These are phyloP conservation scores for Plasmodiophora brassicae DNA, from an alignment of 208 protist species.

Conservation along the genomic window DNA sequence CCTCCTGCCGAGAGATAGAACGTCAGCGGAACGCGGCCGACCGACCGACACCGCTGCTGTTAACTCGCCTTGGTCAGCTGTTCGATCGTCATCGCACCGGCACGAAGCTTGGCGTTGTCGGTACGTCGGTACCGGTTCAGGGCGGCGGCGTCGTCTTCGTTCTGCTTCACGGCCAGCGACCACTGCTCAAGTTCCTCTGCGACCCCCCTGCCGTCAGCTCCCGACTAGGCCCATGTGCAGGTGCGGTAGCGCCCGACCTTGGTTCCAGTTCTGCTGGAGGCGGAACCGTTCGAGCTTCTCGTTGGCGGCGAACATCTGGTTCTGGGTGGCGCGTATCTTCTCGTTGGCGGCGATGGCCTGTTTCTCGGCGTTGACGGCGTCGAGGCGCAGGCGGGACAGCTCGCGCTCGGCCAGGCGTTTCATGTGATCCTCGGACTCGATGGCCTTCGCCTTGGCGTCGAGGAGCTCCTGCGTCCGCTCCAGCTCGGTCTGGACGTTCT, in stretches of 20 bases:
- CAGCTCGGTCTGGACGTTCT: slow-evolving; percentile 77
- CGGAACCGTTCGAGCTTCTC: slow-evolving; percentile 30
- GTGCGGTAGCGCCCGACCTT: background rate
- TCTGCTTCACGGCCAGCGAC: slow-evolving; percentile 34
- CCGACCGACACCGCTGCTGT: background rate
- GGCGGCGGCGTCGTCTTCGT: slow-evolving; percentile 21
- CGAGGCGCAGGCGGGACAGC: background rate
- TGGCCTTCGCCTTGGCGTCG: slow-evolving; percentile 76
- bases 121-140: background rate
- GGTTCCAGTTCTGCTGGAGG: slow-evolving; percentile 40
- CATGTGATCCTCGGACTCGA: slow-evolving; percentile 30
- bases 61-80: background rate
- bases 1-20: background rate
- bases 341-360: background rate
- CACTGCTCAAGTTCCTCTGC: slow-evolving; percentile 37
- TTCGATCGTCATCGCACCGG: background rate
- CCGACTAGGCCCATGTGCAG: background rate
- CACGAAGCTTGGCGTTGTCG: background rate
- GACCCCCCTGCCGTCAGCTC: too few relatives aligned
- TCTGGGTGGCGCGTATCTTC: slow-evolving; percentile 32
- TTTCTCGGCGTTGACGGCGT: background rate
- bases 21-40: too few relatives aligned
- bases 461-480: slow-evolving; percentile 75
- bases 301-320: background rate
- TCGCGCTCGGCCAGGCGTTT: slow-evolving; percentile 16